phyloP scores from a whole-genome alignment of 768 basidiomycete species.

The Lentinula raphanica region DNA sequence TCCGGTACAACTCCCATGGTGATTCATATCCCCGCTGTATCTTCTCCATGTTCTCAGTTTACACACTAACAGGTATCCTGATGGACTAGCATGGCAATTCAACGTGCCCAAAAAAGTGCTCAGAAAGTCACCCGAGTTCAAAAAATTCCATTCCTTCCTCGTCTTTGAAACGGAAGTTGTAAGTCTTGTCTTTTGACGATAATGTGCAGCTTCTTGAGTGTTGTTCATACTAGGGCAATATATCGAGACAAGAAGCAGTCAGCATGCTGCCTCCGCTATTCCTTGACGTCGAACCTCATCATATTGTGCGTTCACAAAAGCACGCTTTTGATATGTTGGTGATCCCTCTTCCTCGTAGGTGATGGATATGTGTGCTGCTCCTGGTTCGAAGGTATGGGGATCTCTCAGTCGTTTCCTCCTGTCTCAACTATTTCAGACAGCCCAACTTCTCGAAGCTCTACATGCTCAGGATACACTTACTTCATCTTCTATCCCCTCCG shows the following conservation, averaged over 20 bases:
- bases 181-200: constrained; percentile 22
- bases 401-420: background rate
- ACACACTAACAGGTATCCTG: constrained; percentile 83
- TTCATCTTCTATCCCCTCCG: constrained; percentile 66
- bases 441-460: constrained; percentile 92
- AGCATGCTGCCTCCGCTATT: constrained; percentile 99
- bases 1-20: constrained; percentile 86
- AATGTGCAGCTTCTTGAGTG: background rate
- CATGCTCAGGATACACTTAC: constrained; percentile 72
- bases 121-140: constrained; percentile 85
- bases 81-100: constrained; percentile 94
- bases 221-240: constrained; percentile 83
- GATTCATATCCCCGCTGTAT: constrained; percentile 10
- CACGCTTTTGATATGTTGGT: background rate
- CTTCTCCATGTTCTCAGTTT: background rate
- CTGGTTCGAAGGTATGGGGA: constrained; percentile 79
- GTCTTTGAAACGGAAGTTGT: constrained; percentile 98
- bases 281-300: constrained; percentile 90
- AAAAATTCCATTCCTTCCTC: constrained; percentile 91
- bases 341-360: constrained; percentile 39
- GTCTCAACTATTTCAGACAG: constrained; percentile 49
- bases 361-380: constrained; percentile 98
- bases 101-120: constrained; percentile 86
- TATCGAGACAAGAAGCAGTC: constrained; percentile 95
- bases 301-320: constrained; percentile 44